Percentiles rank a stretch among this genome's conserved stretches.
Conservation (phyloP, 164 flowering plant genomes). For the Chloranthus sessilifolius region DNA sequence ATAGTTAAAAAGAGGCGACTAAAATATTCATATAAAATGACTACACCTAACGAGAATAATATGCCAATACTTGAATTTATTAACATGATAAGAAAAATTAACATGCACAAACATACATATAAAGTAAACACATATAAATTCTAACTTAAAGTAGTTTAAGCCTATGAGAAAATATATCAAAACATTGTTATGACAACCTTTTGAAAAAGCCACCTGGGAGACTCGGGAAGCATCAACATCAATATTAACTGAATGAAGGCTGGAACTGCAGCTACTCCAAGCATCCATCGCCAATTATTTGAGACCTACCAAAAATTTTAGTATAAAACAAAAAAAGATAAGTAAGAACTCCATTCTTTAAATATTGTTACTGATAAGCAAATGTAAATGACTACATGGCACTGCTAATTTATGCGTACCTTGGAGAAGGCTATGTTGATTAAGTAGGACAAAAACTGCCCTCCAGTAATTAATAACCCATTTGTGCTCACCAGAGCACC, state of each 20-base stretch:
- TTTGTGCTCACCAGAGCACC: constrained; percentile 89
- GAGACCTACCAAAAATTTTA: constrained; percentile 34
- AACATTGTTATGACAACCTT: constrained; percentile 48
- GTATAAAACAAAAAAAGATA: not conserved
- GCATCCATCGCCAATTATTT: constrained; percentile 95
- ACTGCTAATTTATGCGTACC: constrained; percentile 21
- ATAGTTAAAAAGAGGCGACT: too few species aligned
- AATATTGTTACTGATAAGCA: too few species aligned
- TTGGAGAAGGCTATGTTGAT: constrained; percentile 70
- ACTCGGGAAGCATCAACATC: constrained; percentile 79
- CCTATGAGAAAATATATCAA: too few species aligned
- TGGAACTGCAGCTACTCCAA: constrained; percentile 81
- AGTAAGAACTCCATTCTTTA: too few species aligned
- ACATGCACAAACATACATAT: too few species aligned
- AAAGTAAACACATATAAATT: too few species aligned
- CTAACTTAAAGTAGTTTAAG: too few species aligned
- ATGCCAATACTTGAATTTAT: too few species aligned
- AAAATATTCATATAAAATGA: too few species aligned
- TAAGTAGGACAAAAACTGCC: constrained; percentile 77
- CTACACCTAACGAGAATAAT: too few species aligned
- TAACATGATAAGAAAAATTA: too few species aligned
- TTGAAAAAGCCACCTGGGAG: constrained; percentile 88
- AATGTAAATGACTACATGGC: too few species aligned
- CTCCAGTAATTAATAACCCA: constrained; percentile 77
- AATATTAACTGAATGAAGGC: constrained; percentile 65